Base-by-base conservation (phyloP, 139 green algal species). In the Microglena sp. region DNA sequence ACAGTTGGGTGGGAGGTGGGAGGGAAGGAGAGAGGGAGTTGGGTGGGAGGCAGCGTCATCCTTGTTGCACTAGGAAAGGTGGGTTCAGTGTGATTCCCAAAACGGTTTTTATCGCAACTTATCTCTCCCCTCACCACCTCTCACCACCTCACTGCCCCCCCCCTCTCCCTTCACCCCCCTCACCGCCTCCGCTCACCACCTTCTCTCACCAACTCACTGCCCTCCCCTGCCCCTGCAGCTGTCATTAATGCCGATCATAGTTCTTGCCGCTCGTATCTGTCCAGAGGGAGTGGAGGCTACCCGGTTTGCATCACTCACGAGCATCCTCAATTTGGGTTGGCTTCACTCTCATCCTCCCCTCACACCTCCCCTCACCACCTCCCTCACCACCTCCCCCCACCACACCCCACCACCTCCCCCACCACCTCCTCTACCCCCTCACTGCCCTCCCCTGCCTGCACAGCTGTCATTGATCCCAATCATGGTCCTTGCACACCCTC, bases 241-340 rank as follows among this genome's bases (percentile, higher is more conserved):
- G 33, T 35, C 5, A 11, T 45, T 35, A 3, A 35, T 61, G 33
- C 34, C 55, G 28, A 62, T 62, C 55, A 5, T 35, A 4, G 29
- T 8, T 64, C 7, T 33, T 64, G 45, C 27, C 45, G n/a, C 59
- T 46, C 31, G 32, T 50, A n/a, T 50, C 15, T 88, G 79, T 45
- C 82, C 82, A 1, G 73, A 89, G 84, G 89, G 89, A 1, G 88
- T 98, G 24, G 93, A 98, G 77, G 93, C 93, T 7, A 97, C 91
- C 0, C 83, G 98, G 4, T 98, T 97, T 80, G 93, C 93, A 5
- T 88, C 89, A 1, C 79, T 98, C 28, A 98, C 98, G 93, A 85
- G 60, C 4, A 73, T 98, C 1, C 74, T 90, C 30, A 98, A 98
- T n/a, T n/a, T n/a, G n/a, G n/a, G n/a, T n/a, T n/a, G n/a, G n/a